Evolutionary conservation across 148 eudicot species (phyloP).

Genomic region (Fallopia convolvulus): DNA sequence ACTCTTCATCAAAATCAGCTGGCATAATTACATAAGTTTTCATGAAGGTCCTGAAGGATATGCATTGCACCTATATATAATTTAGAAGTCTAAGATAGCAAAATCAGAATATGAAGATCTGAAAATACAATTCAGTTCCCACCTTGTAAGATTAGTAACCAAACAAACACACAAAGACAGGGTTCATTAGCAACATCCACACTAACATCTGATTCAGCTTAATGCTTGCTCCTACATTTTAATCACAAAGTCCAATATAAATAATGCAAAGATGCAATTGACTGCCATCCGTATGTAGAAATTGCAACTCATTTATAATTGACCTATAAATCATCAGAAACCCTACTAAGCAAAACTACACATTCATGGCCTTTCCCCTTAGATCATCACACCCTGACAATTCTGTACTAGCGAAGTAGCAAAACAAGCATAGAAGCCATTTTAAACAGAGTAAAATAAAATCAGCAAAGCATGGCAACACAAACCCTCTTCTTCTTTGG

Average conservation of each 20-base stretch:
- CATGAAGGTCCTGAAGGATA: background rate
- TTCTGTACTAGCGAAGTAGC: background rate
- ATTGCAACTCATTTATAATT: background rate
- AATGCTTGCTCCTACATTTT: background rate
- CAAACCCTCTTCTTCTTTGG: slow-evolving; percentile 69
- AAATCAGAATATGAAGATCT: background rate
- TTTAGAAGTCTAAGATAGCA: background rate
- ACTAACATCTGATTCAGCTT: background rate
- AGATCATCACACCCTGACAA: background rate
- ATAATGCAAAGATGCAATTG: background rate
- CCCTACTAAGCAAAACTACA: background rate
- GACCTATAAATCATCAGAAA: background rate
- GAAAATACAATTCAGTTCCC: background rate
- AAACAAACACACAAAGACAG: background rate
- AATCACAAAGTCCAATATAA: background rate
- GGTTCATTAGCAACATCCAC: background rate
- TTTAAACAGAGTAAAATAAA: background rate
- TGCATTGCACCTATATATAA: background rate
- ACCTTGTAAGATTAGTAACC: background rate
- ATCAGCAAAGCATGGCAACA: background rate
- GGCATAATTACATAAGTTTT: background rate
- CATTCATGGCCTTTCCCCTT: background rate
- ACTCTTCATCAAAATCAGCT: background rate
- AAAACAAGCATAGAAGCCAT: background rate
- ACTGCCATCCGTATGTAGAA: background rate